Percentiles rank a stretch among this genome's conserved stretches.
Conservation (phyloP, 768 basidiomycete genomes). For the Saitozyma podzolica region DNA sequence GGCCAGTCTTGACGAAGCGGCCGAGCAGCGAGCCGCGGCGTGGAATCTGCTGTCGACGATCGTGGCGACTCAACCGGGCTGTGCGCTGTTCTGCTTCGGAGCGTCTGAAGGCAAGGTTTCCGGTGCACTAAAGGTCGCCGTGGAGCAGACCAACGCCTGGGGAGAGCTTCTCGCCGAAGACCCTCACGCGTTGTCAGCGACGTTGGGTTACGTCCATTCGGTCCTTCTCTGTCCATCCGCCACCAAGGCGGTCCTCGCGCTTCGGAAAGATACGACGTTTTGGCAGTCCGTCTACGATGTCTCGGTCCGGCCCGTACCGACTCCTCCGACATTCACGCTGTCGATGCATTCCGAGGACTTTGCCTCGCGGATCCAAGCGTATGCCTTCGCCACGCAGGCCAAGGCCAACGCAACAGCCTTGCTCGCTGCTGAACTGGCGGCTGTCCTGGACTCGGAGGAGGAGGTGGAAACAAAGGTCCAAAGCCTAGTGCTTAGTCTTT, state of each 20-base stretch:
- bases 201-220: constrained; percentile 62
- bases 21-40: constrained; percentile 62
- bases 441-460: constrained; percentile 21
- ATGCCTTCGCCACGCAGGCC: constrained; percentile 36
- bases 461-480: constrained; percentile 28
- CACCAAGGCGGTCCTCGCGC: constrained; percentile 65
- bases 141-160: constrained; percentile 68
- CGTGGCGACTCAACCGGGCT: constrained; percentile 81
- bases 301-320: constrained; percentile 69
- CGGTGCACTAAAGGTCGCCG: constrained; percentile 67
- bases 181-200: constrained; percentile 70
- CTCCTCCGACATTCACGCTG: constrained; percentile 58
- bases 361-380: constrained; percentile 24
- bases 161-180: constrained; percentile 73
- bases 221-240: constrained; percentile 72
- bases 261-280: constrained; percentile 63
- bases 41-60: constrained; percentile 83
- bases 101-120: constrained; percentile 49
- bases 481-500: constrained; percentile 27
- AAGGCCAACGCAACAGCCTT: constrained; percentile 38
- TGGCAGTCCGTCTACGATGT: constrained; percentile 71
- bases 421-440: constrained; percentile 28
- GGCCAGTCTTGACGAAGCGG: constrained; percentile 51
- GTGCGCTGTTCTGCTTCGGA: constrained; percentile 63
- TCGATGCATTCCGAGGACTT: constrained; percentile 40